Evolutionary conservation across 2,329 filamentous ascomycete species (phyloP).

Genomic region (Teratosphaeria epicoccoides): DNA sequence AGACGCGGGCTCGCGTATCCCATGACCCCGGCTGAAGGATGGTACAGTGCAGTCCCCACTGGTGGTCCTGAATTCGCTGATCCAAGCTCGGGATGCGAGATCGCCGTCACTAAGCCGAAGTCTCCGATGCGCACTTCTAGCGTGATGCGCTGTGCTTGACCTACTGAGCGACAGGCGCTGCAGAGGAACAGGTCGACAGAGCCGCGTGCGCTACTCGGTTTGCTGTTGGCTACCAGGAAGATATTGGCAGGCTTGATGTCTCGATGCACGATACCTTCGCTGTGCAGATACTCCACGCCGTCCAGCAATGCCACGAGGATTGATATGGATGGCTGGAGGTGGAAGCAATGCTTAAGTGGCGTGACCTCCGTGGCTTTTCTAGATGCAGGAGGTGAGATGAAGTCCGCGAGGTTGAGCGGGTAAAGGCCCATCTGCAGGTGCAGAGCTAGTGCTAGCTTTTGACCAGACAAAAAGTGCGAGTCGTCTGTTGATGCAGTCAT

Average conservation of each 20-base stretch:
- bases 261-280: conserved; percentile 50
- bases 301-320: conserved; percentile 51
- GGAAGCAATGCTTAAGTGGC: conserved; percentile 49
- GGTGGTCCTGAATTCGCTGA: conserved; percentile 15
- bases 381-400: conserved; percentile 35
- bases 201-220: conserved; percentile 21
- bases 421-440: conserved; percentile 61
- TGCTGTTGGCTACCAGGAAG: conserved; percentile 44
- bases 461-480: neutral
- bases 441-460: conserved; percentile 35
- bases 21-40: conserved; percentile 33
- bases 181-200: conserved; percentile 40
- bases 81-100: conserved; percentile 27
- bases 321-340: conserved; percentile 45
- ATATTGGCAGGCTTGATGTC: conserved; percentile 61
- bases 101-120: conserved; percentile 54
- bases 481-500: neutral
- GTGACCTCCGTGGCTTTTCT: conserved; percentile 3
- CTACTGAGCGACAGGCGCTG: conserved; percentile 29
- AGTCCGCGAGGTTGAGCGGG: conserved; percentile 51
- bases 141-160: conserved; percentile 10
- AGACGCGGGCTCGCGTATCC: conserved; percentile 38
- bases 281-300: conserved; percentile 55
- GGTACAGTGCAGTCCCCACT: conserved; percentile 54
- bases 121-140: conserved; percentile 51